Conservation (phyloP, 345 rosid genomes). For the Mercurialis annua region DNA sequence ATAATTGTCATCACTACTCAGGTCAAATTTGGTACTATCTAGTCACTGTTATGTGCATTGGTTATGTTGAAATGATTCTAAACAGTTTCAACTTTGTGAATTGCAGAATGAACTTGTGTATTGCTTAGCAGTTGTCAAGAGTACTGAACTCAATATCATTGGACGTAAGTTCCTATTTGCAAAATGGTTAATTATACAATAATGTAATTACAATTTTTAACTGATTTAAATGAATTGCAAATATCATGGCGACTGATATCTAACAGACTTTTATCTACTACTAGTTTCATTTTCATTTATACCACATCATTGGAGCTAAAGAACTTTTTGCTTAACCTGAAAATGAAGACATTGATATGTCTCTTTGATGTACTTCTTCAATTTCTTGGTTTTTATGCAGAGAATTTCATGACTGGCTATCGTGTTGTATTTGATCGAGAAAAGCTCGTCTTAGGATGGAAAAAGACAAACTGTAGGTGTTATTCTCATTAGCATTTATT, state of each 20-base stretch:
- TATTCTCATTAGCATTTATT: background rate
- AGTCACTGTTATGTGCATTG: background rate
- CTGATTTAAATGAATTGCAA: too few relatives aligned
- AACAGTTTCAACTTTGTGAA: background rate
- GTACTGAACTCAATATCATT: conserved; percentile 65
- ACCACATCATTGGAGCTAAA: too few relatives aligned
- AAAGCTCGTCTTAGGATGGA: conserved; percentile 70
- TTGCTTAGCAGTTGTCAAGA: conserved; percentile 72
- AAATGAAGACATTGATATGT: too few relatives aligned
- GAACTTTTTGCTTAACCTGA: too few relatives aligned
- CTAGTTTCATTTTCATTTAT: too few relatives aligned
- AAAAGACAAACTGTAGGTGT: conserved; percentile 66
- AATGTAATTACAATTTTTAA: background rate
- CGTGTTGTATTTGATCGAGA: conserved; percentile 75
- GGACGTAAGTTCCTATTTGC: conserved; percentile 50
- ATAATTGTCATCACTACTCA: conserved; percentile 63
- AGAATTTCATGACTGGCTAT: conserved; percentile 87
- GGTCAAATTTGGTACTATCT: conserved; percentile 28
- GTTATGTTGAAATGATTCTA: conserved; percentile 5
- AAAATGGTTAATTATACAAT: background rate
- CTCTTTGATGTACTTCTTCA: too few relatives aligned
- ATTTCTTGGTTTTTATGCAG: conserved; percentile 35
- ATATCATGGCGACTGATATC: too few relatives aligned
- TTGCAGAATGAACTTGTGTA: conserved; percentile 58
- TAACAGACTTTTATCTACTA: too few relatives aligned